Base-by-base conservation (phyloP, 2,329 filamentous ascomycete genomes). In the Alternaria arborescens region DNA sequence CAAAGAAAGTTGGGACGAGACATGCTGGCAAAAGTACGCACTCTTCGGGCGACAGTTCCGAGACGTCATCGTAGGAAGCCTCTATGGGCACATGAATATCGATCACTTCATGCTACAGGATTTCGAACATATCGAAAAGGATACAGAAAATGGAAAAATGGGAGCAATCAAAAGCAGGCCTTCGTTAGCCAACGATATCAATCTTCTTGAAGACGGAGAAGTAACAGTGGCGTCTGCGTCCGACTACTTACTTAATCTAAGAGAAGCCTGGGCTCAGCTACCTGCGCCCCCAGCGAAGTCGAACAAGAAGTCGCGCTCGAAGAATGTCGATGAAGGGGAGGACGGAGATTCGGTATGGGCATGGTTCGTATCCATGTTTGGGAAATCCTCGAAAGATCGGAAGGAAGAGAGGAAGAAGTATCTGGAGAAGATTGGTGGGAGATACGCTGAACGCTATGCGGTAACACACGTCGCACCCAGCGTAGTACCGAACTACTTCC, bases 11-110 rank as follows among this genome's bases (percentile, higher is more conserved):
- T 99, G 95, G 95, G 93, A 97, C 68, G 94, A 98, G 82, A 93
- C 91, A 0, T 99, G 95, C 81, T 99, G 94, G 94, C 94, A 97
- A 77, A 97, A 97, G 77, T 99, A 97, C 79, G 91, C 93, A 0
- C 82, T 98, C 4, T 98, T 94, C 93, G 82, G 94, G 72, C 87
- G 88, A 68, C 93, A 96, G 77, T 99, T 93, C 78, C 91, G 95
- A 34, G 95, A 99, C 77, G 90, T 99, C 38, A 85, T 99, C 20
- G 85, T 94, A 20, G 88, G 87, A 12, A 88, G 88, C 26, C 74
- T 97, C 6, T 99, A 91, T 73, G 95, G 94, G 1, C 95, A 99
- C 77, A 98, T 99, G 95, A 99, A 99, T 74, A 91, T 97, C 66
- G 95, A 99, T 71, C 95, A 99, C 78, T 99, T 99, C 79, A 86